These are phyloP conservation scores for Zygnema cylindricum DNA, from an alignment of 139 green algal genomes.

Conservation along the genomic window DNA sequence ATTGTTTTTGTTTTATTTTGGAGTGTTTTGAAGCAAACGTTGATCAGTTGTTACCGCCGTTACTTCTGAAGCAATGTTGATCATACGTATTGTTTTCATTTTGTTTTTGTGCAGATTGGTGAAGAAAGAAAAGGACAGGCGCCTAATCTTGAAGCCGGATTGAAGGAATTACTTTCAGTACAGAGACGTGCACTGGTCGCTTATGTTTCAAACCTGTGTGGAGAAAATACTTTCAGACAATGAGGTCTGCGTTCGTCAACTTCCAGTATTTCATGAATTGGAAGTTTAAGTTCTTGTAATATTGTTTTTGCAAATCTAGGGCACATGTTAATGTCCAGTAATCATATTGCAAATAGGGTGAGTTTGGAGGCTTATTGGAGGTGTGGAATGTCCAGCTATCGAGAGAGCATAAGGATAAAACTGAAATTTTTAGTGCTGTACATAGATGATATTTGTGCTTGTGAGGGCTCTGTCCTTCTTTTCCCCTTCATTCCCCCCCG, in stretches of 20 bases:
- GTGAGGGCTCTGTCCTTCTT: neutral
- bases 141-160: neutral
- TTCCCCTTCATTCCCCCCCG: neutral
- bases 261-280: neutral
- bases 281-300: neutral
- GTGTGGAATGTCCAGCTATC: neutral
- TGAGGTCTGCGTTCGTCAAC: neutral
- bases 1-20: too few relatives aligned
- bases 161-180: neutral
- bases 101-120: neutral
- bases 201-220: neutral
- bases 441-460: neutral
- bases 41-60: too few relatives aligned
- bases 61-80: too few relatives aligned
- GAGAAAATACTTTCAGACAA: neutral
- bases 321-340: neutral
- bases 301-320: too few relatives aligned
- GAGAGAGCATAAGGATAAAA: too few relatives aligned
- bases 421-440: too few relatives aligned
- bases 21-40: too few relatives aligned
- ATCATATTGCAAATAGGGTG: neutral
- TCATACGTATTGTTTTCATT: too few relatives aligned
- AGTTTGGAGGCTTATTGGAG: neutral
- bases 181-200: neutral
- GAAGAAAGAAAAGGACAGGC: neutral